A percentile compares a stretch with the other conserved stretches of the same genome.
phyloP scores from a whole-genome alignment of 257 asterid genomes.

The Nicotiana obtusifolia region DNA sequence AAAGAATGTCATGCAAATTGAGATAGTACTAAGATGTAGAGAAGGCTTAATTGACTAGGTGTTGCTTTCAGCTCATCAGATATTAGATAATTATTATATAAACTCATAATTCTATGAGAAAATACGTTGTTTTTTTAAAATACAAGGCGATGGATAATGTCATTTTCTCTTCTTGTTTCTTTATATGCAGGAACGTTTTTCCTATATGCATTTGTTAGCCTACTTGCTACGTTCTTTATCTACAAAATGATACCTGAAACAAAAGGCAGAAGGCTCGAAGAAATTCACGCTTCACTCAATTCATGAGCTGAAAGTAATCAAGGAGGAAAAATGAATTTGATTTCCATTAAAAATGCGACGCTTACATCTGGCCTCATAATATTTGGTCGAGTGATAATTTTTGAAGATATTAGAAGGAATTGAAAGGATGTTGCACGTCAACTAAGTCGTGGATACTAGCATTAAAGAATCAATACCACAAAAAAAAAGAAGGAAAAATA shows the following conservation, averaged over 20 bases:
- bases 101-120: not conserved
- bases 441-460: too few relatives aligned
- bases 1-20: not conserved
- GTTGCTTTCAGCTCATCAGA: not conserved
- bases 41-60: not conserved
- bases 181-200: slow-evolving; percentile 28
- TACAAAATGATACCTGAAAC: slow-evolving; percentile 27
- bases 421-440: too few relatives aligned
- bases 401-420: too few relatives aligned
- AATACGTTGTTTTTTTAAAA: not conserved
- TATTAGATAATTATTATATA: not conserved
- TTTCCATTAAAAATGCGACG: too few relatives aligned
- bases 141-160: not conserved
- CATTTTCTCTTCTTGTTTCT: not conserved
- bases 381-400: too few relatives aligned
- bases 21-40: too few relatives aligned
- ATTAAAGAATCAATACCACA: too few relatives aligned
- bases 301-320: not conserved
- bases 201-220: slow-evolving; percentile 11
- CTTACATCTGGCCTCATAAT: too few relatives aligned
- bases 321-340: not conserved
- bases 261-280: slow-evolving; percentile 32
- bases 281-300: slow-evolving; percentile 24
- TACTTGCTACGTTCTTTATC: slow-evolving; percentile 20
- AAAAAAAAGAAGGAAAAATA: too few relatives aligned